A percentile compares a stretch with the other conserved stretches of the same genome.
Conservation (phyloP, 306 rosid species). For the Quercus berberidifolia region DNA sequence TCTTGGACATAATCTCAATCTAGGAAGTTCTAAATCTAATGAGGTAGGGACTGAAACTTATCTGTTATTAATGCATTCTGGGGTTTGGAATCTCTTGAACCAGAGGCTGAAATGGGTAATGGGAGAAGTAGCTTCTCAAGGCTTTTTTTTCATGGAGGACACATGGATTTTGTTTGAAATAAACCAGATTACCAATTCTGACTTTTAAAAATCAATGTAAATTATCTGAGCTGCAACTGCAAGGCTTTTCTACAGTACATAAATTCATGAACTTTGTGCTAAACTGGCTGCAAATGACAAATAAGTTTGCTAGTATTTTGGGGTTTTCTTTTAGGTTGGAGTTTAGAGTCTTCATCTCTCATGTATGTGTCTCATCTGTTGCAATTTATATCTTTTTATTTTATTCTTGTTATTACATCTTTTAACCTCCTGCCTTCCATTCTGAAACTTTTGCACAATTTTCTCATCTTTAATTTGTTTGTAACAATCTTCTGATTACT, state of each 20-base stretch:
- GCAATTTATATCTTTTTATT: no score
- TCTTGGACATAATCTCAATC: background rate
- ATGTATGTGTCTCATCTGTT: background rate
- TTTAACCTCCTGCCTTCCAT: no score
- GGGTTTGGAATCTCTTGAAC: background rate
- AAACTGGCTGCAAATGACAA: background rate
- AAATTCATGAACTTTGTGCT: background rate
- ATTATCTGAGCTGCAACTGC: background rate
- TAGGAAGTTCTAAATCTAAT: background rate
- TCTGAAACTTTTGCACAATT: background rate
- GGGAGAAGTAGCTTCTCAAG: background rate
- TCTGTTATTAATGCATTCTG: background rate
- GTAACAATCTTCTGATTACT: background rate
- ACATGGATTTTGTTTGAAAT: background rate
- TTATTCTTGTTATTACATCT: no score
- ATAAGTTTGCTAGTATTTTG: background rate
- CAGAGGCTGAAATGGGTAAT: background rate
- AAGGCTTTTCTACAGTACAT: background rate
- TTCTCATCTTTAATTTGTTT: background rate
- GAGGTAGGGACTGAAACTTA: background rate
- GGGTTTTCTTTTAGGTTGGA: background rate
- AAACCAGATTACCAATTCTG: background rate
- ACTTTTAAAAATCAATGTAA: background rate
- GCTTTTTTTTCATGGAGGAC: background rate
- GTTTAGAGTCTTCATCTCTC: background rate